Conservation (phyloP, 495 filamentous ascomycete species). For the Parachaetomium inaequale region DNA sequence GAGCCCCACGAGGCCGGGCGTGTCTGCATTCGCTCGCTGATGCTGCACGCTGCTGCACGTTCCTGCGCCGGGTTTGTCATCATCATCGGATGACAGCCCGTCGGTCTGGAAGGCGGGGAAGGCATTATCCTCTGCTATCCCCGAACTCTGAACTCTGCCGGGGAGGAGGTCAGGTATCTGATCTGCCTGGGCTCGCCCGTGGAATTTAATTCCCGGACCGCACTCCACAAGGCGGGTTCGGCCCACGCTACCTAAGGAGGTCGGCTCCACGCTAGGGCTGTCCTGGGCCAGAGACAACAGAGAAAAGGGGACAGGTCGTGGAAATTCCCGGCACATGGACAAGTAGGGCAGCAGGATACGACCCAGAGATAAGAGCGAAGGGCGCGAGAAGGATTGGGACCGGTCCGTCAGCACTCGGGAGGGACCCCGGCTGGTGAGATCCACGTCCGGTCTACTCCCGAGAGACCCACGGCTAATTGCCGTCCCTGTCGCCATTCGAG, state of each 20-base stretch:
- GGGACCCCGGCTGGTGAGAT: neutral
- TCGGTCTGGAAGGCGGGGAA: neutral
- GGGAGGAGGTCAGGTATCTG: no score
- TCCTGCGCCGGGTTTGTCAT: neutral
- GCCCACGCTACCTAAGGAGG: no score
- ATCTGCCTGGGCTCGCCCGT: no score
- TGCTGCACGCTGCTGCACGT: neutral
- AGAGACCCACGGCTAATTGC: neutral
- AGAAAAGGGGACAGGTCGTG: no score
- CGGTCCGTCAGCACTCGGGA: neutral
- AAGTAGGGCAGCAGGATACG: neutral
- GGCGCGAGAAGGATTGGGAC: neutral
- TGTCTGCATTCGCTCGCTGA: neutral
- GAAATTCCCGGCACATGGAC: no score
- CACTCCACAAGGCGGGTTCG: no score
- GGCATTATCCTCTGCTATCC: no score
- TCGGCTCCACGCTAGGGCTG: no score
- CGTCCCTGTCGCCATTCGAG: neutral
- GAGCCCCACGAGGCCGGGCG: neutral
- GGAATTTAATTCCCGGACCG: no score
- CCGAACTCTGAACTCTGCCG: no score
- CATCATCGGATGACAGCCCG: neutral
- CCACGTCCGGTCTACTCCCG: slow-evolving; percentile 7
- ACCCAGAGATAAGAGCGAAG: neutral
- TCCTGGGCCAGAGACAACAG: no score